A percentile compares a stretch with the other conserved stretches of the same genome.
Evolutionary conservation across 169 alveolate genomes (phyloP).

Genomic region (Amoebophrya sp.): DNA sequence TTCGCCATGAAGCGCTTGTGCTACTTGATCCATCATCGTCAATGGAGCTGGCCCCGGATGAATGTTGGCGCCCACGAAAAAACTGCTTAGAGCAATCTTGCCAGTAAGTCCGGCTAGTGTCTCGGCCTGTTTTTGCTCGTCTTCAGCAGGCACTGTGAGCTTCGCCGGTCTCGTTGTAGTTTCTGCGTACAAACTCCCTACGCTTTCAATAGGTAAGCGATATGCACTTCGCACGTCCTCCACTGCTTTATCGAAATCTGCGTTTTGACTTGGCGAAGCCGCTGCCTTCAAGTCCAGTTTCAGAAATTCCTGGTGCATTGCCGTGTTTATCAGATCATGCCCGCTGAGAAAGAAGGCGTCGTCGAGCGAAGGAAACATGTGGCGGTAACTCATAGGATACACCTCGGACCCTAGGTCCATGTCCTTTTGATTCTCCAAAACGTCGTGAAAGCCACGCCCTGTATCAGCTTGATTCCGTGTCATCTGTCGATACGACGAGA

Average conservation of each 20-base stretch:
- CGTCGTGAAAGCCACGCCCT: neutral
- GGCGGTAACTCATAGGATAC: neutral
- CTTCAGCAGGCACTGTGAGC: neutral
- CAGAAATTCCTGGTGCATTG: constrained; percentile 15
- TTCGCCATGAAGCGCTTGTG: neutral
- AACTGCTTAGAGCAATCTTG: too few relatives aligned
- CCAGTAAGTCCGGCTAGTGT: too few relatives aligned
- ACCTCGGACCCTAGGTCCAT: neutral
- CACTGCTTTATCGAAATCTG: neutral
- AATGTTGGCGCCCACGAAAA: too few relatives aligned
- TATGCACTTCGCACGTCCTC: too few relatives aligned
- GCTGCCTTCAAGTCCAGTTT: too few relatives aligned
- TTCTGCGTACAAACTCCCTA: too few relatives aligned
- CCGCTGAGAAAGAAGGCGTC: constrained; percentile 19
- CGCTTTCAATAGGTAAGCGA: too few relatives aligned
- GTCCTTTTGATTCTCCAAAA: neutral
- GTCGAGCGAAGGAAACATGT: neutral
- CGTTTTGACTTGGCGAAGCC: neutral
- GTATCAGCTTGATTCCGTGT: neutral
- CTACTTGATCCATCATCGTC: neutral
- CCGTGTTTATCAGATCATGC: neutral
- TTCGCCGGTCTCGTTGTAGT: neutral
- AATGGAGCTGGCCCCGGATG: neutral
- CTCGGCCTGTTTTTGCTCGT: neutral
- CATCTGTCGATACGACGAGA: neutral